Base-by-base conservation (phyloP, 192 early-diverging fungal genomes). In the Coemansia sp. region DNA sequence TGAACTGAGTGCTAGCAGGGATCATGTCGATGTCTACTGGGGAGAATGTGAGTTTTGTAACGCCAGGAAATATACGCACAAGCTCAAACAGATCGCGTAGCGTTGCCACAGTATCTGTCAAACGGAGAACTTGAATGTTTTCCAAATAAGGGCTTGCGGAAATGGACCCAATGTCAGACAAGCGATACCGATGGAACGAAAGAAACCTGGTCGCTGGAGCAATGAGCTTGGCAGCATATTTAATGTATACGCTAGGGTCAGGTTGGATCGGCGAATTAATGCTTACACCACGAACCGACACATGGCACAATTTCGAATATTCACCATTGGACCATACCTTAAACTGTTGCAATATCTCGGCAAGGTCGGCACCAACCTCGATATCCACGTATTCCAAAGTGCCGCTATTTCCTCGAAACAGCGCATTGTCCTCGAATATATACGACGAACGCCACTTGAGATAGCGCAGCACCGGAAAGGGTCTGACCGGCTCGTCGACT, bases 351-450 rank as follows among this genome's bases (percentile, higher is more conserved):
- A 59, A 43, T 4, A 53, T 14, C 2, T 35, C 42, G n/a, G 62
- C 9, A 1, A 66, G 32, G 0, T 23, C 64, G 6, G 14, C 9
- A 20, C 68, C 73, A n/a, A 75, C 14, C 23, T 55, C 63, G 3
- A 75, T 61, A 13, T 70, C 56, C 43, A 75, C 22, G 13, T 69
- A 57, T 25, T 32, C 56, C 59, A 20, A 70, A 41, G 32, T 66
- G 67, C 15, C 50, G 17, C 17, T 34, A 38, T 48, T 20, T 0
- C 58, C 67, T 17, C 59, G 62, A 38, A 66, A 66, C 10, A 65
- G 14, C 7, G 50, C 25, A 0, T 53, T 22, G 23, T 53, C 50
- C 2, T 7, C 22, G 15, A 53, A 53, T 29, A 32, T 32, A 53
- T 53, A 53, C 1, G 4, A 4, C 3, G 23, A 22, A 5, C 4